These are phyloP conservation scores for Fistulina hepatica DNA, from an alignment of 1,284 basidiomycete species.

Conservation along the genomic window DNA sequence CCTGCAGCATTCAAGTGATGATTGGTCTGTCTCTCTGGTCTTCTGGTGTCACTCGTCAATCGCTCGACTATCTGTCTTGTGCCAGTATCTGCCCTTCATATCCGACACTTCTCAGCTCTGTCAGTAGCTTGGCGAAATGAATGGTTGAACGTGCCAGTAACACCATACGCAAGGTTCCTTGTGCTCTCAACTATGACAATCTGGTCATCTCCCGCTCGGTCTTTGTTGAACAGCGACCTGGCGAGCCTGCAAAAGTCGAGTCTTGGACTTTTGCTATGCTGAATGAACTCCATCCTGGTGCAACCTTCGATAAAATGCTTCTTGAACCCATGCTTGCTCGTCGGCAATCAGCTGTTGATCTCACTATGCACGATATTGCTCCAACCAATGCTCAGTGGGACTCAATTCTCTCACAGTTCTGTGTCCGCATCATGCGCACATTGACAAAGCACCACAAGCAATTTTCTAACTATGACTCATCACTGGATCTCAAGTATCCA, in stretches of 20 bases:
- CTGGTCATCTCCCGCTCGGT: conserved; percentile 23
- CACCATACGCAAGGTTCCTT: conserved; percentile 8
- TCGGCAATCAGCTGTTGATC: conserved; percentile 9
- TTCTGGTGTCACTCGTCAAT: not conserved
- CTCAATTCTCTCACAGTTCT: conserved; percentile 9
- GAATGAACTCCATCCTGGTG: conserved; percentile 14
- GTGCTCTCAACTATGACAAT: conserved; percentile 22
- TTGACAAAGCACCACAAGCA: conserved; percentile 1
- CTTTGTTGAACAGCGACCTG: conserved; percentile 20
- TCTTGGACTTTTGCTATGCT: conserved; percentile 22
- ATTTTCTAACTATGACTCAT: conserved; percentile 6
- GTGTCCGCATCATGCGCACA: conserved; percentile 7
- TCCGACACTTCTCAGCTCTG: not conserved
- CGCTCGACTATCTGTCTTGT: not conserved
- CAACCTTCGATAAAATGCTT: conserved; percentile 14
- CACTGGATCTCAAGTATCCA: conserved; percentile 14
- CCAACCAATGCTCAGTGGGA: conserved; percentile 5
- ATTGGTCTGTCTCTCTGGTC: not conserved
- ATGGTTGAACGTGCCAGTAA: conserved; percentile 11
- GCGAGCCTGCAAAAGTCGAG: conserved; percentile 18
- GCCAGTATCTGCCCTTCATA: not conserved
- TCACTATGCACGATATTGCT: conserved; percentile 13
- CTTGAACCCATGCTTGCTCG: conserved; percentile 17
- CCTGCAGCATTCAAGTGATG: not conserved
- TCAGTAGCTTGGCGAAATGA: not conserved